Evolutionary conservation across 2,329 filamentous ascomycete species (phyloP).

Genomic region (Alternaria angustiovoidea): DNA sequence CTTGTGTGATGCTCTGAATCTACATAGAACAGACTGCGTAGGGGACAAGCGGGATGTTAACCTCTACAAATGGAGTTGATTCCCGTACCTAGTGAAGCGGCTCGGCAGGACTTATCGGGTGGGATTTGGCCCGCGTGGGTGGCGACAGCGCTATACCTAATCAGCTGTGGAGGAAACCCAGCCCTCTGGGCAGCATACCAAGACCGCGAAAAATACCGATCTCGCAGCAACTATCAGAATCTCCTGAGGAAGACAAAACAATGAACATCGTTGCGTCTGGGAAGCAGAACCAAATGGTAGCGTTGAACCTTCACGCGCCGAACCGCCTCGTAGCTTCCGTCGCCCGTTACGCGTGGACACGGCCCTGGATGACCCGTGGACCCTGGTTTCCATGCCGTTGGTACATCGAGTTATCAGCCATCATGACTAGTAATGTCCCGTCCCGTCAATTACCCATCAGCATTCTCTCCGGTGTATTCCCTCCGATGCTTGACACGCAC

Average conservation of each 20-base stretch:
- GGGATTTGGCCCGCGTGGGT: not conserved
- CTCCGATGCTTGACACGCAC: constrained; percentile 1
- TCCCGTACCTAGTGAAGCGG: not conserved
- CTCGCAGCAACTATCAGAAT: not conserved
- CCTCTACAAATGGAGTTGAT: not conserved
- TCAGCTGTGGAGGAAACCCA: not conserved
- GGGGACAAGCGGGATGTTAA: too few species aligned
- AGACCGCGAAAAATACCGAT: not conserved
- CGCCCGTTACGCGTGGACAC: not conserved
- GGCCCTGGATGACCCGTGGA: not conserved
- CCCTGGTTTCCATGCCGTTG: not conserved
- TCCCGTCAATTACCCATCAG: not conserved
- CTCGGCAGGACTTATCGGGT: not conserved
- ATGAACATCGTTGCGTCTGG: not conserved
- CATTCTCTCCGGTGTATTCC: not conserved
- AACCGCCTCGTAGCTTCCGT: constrained; percentile 1
- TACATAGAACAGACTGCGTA: not conserved
- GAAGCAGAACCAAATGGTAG: not conserved
- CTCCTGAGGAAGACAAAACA: not conserved
- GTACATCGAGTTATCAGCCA: not conserved
- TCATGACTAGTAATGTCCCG: not conserved
- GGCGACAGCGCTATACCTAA: not conserved
- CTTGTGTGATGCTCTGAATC: not conserved
- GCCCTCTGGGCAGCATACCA: not conserved
- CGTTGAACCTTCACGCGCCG: not conserved